Percentiles rank a stretch among this genome's conserved stretches.
These are phyloP conservation scores for Neonectria punicea DNA, from an alignment of 2,329 filamentous ascomycete genomes.

Conservation along the genomic window DNA sequence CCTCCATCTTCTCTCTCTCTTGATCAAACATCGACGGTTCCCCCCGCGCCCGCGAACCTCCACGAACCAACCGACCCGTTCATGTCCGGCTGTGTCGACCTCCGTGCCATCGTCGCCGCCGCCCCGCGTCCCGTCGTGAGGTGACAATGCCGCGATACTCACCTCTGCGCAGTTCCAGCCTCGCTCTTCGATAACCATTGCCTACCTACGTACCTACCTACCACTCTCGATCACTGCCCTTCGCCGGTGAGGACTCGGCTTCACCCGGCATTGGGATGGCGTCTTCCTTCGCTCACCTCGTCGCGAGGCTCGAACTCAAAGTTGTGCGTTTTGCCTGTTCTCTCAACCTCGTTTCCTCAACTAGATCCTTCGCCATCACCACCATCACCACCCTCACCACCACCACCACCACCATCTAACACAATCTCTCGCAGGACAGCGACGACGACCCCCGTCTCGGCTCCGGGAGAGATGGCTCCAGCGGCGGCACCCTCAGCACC, in stretches of 20 bases:
- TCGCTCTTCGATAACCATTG: slow-evolving; percentile 11
- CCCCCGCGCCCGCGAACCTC: not conserved
- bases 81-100: slow-evolving; percentile 19
- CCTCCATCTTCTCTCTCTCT: not conserved
- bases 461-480: slow-evolving; percentile 48
- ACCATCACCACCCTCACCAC: not conserved
- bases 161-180: not conserved
- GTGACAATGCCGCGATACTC: slow-evolving; percentile 28
- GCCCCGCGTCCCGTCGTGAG: slow-evolving; percentile 15
- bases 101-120: not conserved
- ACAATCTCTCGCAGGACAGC: slow-evolving; percentile 21
- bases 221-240: not conserved
- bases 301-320: slow-evolving; percentile 28
- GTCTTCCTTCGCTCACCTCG: slow-evolving; percentile 23
- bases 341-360: not conserved
- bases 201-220: not conserved
- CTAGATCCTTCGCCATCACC: no score
- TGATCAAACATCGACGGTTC: slow-evolving; percentile 26
- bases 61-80: not conserved
- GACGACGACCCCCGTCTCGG: slow-evolving; percentile 49
- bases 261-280: slow-evolving; percentile 22
- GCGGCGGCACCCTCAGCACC: slow-evolving; percentile 49
- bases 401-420: not conserved
- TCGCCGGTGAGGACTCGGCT: not conserved
- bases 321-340: slow-evolving; percentile 23